Percentiles rank a stretch among this genome's conserved stretches.
Conservation (phyloP, 1,284 basidiomycete species). For the Fomitiporia mediterranea region DNA sequence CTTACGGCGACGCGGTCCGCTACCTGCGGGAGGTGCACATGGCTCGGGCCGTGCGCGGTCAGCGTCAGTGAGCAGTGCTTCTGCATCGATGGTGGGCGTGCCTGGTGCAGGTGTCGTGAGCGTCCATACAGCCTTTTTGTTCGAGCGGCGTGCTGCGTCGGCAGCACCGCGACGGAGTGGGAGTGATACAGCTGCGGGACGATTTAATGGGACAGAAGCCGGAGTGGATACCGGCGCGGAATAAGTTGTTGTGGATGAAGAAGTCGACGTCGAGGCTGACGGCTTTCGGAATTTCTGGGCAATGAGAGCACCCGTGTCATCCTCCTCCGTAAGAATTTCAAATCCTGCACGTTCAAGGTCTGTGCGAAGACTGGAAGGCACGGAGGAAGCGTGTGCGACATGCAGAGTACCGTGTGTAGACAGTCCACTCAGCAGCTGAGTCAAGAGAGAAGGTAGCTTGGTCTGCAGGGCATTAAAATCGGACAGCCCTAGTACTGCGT, state of each 20-base stretch:
- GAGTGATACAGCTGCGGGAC: not conserved
- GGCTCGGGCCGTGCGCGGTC: constrained; percentile 64
- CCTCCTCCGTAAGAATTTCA: constrained; percentile 41
- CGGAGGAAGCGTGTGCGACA: constrained; percentile 48
- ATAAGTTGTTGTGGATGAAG: constrained; percentile 25
- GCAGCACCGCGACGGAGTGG: constrained; percentile 35
- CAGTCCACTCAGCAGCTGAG: constrained; percentile 54
- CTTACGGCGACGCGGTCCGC: constrained; percentile 63
- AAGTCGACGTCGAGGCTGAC: constrained; percentile 32
- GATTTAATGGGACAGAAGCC: constrained; percentile 34
- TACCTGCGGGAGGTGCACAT: constrained; percentile 55
- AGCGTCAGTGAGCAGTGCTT: constrained; percentile 66
- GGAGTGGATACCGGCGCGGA: constrained; percentile 17
- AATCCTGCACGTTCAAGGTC: constrained; percentile 64
- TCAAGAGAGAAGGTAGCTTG: constrained; percentile 49
- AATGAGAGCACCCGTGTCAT: constrained; percentile 42
- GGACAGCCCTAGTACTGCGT: constrained; percentile 52
- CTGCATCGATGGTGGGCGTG: constrained; percentile 69
- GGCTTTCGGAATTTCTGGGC: constrained; percentile 60
- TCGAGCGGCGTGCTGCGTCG: constrained; percentile 28
- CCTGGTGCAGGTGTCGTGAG: constrained; percentile 46
- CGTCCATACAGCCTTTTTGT: constrained; percentile 78
- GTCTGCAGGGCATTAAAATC: constrained; percentile 59
- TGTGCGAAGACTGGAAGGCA: constrained; percentile 42
- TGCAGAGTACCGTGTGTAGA: constrained; percentile 63